A percentile compares a stretch with the other conserved stretches of the same genome.
Conservation (phyloP, 2,329 filamentous ascomycete genomes). For the Colletotrichum horii region DNA sequence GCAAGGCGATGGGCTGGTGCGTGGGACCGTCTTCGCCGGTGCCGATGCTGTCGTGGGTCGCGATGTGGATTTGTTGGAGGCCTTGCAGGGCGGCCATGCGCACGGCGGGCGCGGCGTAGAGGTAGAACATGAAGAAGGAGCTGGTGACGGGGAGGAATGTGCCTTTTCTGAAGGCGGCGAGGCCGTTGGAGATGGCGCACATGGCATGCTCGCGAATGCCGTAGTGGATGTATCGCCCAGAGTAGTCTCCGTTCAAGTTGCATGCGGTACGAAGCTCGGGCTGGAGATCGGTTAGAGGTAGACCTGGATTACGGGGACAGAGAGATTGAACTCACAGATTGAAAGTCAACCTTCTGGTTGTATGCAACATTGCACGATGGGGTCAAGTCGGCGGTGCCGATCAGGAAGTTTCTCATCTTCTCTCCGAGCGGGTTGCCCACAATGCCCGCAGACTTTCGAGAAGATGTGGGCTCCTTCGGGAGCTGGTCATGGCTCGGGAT, state of each 20-base stretch:
- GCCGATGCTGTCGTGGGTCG: constrained; percentile 66
- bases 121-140: constrained; percentile 69
- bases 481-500: constrained; percentile 50
- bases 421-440: constrained; percentile 57
- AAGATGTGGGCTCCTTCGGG: constrained; percentile 50
- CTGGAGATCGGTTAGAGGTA: constrained; percentile 10
- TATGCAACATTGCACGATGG: constrained; percentile 62
- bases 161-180: constrained; percentile 60
- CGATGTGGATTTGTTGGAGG: constrained; percentile 62
- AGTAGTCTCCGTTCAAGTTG: constrained; percentile 59
- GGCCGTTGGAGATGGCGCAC: constrained; percentile 60
- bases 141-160: constrained; percentile 64
- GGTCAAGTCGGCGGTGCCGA: constrained; percentile 59
- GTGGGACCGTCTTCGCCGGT: constrained; percentile 67
- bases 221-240: constrained; percentile 63
- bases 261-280: constrained; percentile 43
- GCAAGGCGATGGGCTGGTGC: constrained; percentile 65
- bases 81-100: constrained; percentile 65
- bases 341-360: constrained; percentile 56
- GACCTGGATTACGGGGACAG: rapidly evolving
- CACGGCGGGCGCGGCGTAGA: constrained; percentile 61
- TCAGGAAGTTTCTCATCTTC: constrained; percentile 52
- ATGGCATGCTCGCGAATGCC: constrained; percentile 68
- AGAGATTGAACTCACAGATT: constrained; percentile 25
- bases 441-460: constrained; percentile 53